phyloP scores from a whole-genome alignment of 163 green algal species.

The Chlamydomonas reinhardtii region DNA sequence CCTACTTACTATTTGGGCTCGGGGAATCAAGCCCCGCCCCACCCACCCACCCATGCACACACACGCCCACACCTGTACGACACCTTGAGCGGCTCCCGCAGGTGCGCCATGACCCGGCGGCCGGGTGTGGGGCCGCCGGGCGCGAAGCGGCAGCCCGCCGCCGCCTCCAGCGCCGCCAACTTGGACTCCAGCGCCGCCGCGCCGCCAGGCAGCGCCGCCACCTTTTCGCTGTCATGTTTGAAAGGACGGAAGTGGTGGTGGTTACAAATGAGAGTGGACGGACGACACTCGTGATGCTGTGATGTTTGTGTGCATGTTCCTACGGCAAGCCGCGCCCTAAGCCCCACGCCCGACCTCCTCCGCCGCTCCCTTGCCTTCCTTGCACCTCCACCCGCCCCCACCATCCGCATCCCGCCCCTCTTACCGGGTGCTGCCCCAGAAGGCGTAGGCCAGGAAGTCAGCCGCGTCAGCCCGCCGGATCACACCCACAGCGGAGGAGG shows the following conservation, averaged over 20 bases:
- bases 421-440: conserved; percentile 34
- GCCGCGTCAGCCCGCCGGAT: conserved; percentile 12
- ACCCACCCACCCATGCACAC: too few relatives aligned
- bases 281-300: too few relatives aligned
- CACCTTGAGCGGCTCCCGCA: conserved; percentile 50
- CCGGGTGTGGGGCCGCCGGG: conserved; percentile 10
- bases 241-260: too few relatives aligned
- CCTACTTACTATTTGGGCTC: too few relatives aligned
- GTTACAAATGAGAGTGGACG: too few relatives aligned
- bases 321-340: too few relatives aligned
- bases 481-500: not conserved
- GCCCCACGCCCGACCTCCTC: too few relatives aligned
- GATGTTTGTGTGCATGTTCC: too few relatives aligned
- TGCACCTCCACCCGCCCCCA: not conserved
- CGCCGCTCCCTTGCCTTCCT: too few relatives aligned
- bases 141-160: not conserved
- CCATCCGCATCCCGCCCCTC: not conserved
- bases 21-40: too few relatives aligned
- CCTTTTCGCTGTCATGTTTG: not conserved
- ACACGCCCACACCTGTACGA: not conserved
- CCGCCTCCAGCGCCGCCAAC: conserved; percentile 18
- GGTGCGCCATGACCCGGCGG: conserved; percentile 50
- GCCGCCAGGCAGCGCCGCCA: conserved; percentile 27
- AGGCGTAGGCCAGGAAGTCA: conserved; percentile 27
- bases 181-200: not conserved